Percentiles rank a stretch among this genome's conserved stretches.
phyloP scores from a whole-genome alignment of 768 basidiomycete species.

The Boletus reticulatus region DNA sequence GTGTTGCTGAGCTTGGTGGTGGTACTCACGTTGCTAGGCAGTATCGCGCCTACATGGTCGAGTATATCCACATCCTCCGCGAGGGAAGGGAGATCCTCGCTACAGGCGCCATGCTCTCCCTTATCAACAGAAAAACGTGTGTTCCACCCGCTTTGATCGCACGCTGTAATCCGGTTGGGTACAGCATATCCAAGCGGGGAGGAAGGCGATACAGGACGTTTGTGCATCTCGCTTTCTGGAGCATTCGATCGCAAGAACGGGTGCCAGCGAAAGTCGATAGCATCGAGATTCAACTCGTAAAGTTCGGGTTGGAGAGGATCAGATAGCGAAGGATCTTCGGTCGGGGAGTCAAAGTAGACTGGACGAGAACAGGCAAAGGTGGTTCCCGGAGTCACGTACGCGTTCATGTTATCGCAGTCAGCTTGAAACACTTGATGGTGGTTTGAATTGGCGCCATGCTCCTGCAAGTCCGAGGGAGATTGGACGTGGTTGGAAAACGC shows the following conservation, averaged over 20 bases:
- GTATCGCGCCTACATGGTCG: not conserved
- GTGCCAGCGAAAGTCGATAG: constrained; percentile 56
- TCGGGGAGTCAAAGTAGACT: constrained; percentile 52
- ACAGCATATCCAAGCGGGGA: not conserved
- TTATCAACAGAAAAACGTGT: constrained; percentile 13
- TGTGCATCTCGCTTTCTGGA: constrained; percentile 3
- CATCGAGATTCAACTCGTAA: constrained; percentile 38
- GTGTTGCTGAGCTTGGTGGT: not conserved
- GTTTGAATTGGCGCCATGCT: not conserved
- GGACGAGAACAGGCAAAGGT: constrained; percentile 29
- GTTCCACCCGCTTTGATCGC: constrained; percentile 18
- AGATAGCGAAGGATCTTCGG: constrained; percentile 45
- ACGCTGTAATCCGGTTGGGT: constrained; percentile 1
- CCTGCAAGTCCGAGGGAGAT: constrained; percentile 16
- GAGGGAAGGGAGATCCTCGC: constrained; percentile 9
- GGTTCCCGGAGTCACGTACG: constrained; percentile 53
- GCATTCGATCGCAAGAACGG: constrained; percentile 40
- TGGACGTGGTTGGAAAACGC: constrained; percentile 6
- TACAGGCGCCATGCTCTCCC: constrained; percentile 4
- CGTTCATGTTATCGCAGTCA: constrained; percentile 6
- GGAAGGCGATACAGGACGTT: not conserved
- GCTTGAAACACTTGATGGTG: constrained; percentile 1
- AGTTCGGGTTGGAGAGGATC: constrained; percentile 36
- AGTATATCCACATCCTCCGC: constrained; percentile 7
- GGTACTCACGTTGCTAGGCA: constrained; percentile 7